phyloP scores from a whole-genome alignment of 352 stramenopile genomes.

The Pilasporangium apinafurcum region DNA sequence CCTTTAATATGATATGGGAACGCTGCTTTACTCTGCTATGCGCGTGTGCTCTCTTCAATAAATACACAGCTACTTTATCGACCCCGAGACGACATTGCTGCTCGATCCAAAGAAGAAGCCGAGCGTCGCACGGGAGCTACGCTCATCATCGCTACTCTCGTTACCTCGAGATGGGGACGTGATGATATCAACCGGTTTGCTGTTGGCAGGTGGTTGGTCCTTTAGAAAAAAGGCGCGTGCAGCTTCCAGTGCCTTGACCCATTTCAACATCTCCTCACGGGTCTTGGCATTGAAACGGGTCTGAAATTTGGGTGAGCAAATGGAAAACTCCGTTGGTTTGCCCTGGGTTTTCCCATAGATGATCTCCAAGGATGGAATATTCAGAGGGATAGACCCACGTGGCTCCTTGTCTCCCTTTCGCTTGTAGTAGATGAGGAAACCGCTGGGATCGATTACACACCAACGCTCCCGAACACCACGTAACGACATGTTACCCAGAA shows the following conservation, averaged over 20 bases:
- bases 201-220: constrained; percentile 17
- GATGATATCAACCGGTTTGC: neutral
- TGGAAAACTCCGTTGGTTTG: constrained; percentile 73
- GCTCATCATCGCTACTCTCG: constrained; percentile 17
- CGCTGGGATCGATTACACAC: constrained; percentile 60
- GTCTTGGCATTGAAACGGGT: constrained; percentile 70
- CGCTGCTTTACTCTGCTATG: too few species aligned
- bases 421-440: constrained; percentile 76
- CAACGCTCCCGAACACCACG: constrained; percentile 67
- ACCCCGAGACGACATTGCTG: too few species aligned
- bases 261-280: constrained; percentile 61
- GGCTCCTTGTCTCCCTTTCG: constrained; percentile 68
- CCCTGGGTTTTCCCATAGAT: constrained; percentile 58
- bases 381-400: constrained; percentile 58
- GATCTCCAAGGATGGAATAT: constrained; percentile 62
- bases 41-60: too few species aligned
- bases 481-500: constrained; percentile 77
- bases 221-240: constrained; percentile 28
- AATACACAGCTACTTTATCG: too few species aligned
- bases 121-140: constrained; percentile 51
- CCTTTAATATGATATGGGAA: too few species aligned
- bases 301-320: constrained; percentile 69
- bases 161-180: neutral
- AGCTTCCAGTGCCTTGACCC: constrained; percentile 52
- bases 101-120: too few species aligned